Evolutionary conservation across 352 stramenopile genomes (phyloP), one percentile per base, ranked within the genome.

Genomic region (Phytophthora ohioensis): DNA sequence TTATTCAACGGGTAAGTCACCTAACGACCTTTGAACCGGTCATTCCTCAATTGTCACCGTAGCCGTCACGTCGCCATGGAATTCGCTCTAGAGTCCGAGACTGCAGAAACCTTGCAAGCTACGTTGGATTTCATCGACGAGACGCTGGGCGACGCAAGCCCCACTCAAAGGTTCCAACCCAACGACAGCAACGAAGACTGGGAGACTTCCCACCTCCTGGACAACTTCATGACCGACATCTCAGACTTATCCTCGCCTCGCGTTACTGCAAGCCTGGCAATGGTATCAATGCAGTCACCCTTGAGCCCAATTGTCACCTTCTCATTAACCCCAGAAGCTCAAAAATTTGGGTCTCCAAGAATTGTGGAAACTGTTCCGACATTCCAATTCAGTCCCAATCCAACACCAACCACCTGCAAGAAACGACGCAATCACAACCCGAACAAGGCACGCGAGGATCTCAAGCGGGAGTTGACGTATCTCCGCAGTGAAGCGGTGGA

Each of bases 371-470:
- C 52, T 6, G 13, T 32, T 46, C 39, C 41, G 17, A 57, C 57
- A n/a, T 47, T 51, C 35, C 48, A 39, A n/a, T 8, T 12, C 7
- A 45, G 39, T 55, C 17, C 39, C 46, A 58, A 21, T 53, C 35
- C 30, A 11, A 43, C n/a, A 7, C 17, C 46, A 8, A 2, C n/a
- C 8, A 32, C n/a, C 17, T 17, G 35, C 47, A 69, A 62, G 36
- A 73, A 58, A 41, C 47, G 38, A 12, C 69, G 57, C 39, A 70
- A 46, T 17, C 74, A 67, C 46, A 76, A 79, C 54, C 68, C 72
- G 5, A 79, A 76, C 57, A 76, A 76, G 31, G 72, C 72, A 34
- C 62, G 72, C 0, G 63, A 76, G 4, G 68, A 74, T 4, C 67
- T 73, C 36, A 66, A 65, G 34, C 56, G 39, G 9, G 72, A 76